Conservation (phyloP, 441 rosid genomes). For the Pelargonium fulgidum region DNA sequence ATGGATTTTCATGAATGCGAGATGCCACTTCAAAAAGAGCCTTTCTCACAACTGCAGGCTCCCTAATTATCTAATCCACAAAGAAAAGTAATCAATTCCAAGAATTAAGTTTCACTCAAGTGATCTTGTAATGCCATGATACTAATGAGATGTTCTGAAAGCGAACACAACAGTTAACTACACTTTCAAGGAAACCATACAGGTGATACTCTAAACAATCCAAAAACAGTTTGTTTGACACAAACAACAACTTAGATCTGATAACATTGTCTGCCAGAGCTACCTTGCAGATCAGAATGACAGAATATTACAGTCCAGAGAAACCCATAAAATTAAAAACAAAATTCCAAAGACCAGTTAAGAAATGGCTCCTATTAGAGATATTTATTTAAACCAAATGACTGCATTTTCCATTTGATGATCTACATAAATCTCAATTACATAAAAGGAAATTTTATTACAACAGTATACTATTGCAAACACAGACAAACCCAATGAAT, state of each 20-base stretch:
- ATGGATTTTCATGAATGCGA: conserved; percentile 91
- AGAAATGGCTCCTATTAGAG: too few species aligned
- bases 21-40: conserved; percentile 76
- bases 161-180: background rate
- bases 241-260: background rate
- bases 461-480: too few species aligned
- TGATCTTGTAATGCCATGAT: background rate
- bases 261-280: background rate
- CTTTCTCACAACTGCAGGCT: conserved; percentile 66
- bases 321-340: background rate
- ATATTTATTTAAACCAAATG: background rate
- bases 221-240: background rate
- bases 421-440: too few species aligned
- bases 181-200: background rate
- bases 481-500: too few species aligned
- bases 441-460: too few species aligned
- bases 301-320: background rate
- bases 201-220: background rate
- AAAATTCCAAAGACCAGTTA: background rate
- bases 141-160: background rate
- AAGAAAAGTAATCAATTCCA: background rate
- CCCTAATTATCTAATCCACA: conserved; percentile 66
- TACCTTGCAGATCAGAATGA: background rate
- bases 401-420: background rate
- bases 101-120: background rate